Percentiles rank a stretch among this genome's conserved stretches.
These are phyloP conservation scores for Xylariomycetidae sp. DNA, from an alignment of 2,329 filamentous ascomycete species.

Conservation along the genomic window DNA sequence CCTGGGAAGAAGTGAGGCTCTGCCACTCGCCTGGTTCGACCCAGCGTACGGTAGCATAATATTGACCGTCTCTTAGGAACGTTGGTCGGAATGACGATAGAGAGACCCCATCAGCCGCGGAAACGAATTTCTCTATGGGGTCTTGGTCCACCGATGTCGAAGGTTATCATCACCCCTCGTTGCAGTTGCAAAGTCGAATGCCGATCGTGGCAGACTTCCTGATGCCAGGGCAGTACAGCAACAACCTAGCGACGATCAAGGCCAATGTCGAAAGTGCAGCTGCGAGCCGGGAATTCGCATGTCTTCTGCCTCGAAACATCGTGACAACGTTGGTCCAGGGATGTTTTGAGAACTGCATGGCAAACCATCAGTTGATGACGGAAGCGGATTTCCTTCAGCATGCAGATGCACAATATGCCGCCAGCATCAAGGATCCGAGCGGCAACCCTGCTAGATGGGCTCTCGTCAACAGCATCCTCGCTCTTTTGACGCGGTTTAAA, in stretches of 20 bases:
- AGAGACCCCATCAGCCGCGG: no score
- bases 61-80: neutral
- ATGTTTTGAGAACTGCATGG: conserved; percentile 8
- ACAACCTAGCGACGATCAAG: conserved; percentile 2
- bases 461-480: conserved; percentile 11
- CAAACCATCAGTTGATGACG: conserved; percentile 7
- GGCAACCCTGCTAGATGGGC: conserved; percentile 12
- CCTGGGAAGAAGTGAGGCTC: conserved; percentile 8
- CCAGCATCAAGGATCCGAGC: conserved; percentile 2
- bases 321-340: conserved; percentile 5
- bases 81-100: no score
- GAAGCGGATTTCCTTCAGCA: conserved; percentile 4
- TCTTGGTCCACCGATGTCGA: no score
- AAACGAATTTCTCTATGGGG: no score
- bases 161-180: no score
- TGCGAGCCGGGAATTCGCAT: conserved; percentile 3
- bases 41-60: neutral
- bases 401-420: conserved; percentile 11
- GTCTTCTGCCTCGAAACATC: conserved; percentile 8
- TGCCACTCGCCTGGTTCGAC: neutral
- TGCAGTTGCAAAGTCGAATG: no score
- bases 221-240: conserved; percentile 2
- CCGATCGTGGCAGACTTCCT: conserved; percentile 7
- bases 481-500: conserved; percentile 10
- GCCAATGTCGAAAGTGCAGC: conserved; percentile 1